Evolutionary conservation across 352 stramenopile species (phyloP).

Genomic region (Plasmopara halstedii): DNA sequence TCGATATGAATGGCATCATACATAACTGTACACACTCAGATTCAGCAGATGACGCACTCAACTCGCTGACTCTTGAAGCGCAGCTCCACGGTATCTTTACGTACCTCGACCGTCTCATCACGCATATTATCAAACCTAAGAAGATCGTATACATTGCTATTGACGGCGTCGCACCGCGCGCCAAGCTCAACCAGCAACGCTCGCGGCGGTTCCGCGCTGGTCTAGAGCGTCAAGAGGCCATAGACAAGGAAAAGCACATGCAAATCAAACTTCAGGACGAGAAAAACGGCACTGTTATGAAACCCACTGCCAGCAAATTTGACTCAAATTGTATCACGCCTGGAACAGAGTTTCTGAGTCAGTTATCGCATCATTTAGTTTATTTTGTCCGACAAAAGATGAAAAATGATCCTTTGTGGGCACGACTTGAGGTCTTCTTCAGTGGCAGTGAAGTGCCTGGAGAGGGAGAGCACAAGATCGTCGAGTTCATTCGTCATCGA

Average conservation of each 20-base stretch:
- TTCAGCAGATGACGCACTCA: slow-evolving; percentile 84
- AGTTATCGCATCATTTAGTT: slow-evolving; percentile 84
- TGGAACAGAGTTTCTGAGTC: slow-evolving; percentile 98
- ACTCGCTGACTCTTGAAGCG: slow-evolving; percentile 87
- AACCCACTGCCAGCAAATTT: slow-evolving; percentile 71
- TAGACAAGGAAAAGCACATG: slow-evolving; percentile 60
- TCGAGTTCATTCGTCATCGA: slow-evolving; percentile 94
- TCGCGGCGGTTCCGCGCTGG: slow-evolving; percentile 90
- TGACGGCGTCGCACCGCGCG: slow-evolving; percentile 96
- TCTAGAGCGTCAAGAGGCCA: slow-evolving; percentile 61
- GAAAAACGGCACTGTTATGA: slow-evolving; percentile 44
- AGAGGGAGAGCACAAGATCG: slow-evolving; percentile 99
- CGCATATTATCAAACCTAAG: slow-evolving; percentile 95
- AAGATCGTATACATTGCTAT: slow-evolving; percentile 98
- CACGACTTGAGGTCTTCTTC: slow-evolving; percentile 94
- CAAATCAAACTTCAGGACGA: slow-evolving; percentile 72
- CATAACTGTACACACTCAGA: slow-evolving; percentile 98
- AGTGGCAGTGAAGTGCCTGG: slow-evolving; percentile 96
- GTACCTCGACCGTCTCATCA: slow-evolving; percentile 93
- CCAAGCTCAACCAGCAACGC: slow-evolving; percentile 99
- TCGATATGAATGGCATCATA: slow-evolving; percentile 99
- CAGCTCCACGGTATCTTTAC: slow-evolving; percentile 91
- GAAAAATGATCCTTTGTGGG: slow-evolving; percentile 93
- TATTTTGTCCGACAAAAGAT: slow-evolving; percentile 97
- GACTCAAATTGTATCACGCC: slow-evolving; percentile 99